Evolutionary conservation across 768 basidiomycete genomes (phyloP).

Genomic region (Rhodotorula paludigena): DNA sequence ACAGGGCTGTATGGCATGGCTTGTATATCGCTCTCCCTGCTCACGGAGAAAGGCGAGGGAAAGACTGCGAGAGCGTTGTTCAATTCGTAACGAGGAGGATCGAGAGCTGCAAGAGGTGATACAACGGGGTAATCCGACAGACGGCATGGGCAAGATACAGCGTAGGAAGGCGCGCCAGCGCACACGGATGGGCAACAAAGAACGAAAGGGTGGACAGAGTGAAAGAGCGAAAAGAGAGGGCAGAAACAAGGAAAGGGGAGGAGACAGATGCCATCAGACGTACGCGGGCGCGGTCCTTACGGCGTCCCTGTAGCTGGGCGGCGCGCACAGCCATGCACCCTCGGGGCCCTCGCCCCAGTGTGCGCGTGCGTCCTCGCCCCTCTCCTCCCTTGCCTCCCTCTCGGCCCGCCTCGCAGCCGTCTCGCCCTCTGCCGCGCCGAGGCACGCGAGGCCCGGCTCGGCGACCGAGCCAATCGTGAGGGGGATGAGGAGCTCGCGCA

Average conservation of each 20-base stretch:
- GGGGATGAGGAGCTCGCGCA: constrained; percentile 43
- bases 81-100: too few species aligned
- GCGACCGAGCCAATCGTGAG: constrained; percentile 44
- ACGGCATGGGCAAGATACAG: background rate
- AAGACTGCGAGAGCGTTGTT: too few species aligned
- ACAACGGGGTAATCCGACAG: too few species aligned
- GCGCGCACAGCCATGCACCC: constrained; percentile 41
- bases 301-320: constrained; percentile 39
- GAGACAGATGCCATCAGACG: background rate
- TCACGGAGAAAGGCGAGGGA: too few species aligned
- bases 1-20: too few species aligned
- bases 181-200: too few species aligned
- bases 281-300: constrained; percentile 37
- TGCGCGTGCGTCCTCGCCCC: constrained; percentile 33
- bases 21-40: too few species aligned
- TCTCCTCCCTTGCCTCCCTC: constrained; percentile 37
- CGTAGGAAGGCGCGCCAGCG: too few species aligned
- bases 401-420: constrained; percentile 24
- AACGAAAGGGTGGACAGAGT: too few species aligned
- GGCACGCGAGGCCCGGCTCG: constrained; percentile 40
- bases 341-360: constrained; percentile 36
- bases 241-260: background rate
- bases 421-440: constrained; percentile 26
- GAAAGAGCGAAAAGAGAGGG: background rate
- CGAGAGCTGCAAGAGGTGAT: too few species aligned